Base-by-base conservation (phyloP, 2,329 filamentous ascomycete genomes). In the Fusarium staphyleae region DNA sequence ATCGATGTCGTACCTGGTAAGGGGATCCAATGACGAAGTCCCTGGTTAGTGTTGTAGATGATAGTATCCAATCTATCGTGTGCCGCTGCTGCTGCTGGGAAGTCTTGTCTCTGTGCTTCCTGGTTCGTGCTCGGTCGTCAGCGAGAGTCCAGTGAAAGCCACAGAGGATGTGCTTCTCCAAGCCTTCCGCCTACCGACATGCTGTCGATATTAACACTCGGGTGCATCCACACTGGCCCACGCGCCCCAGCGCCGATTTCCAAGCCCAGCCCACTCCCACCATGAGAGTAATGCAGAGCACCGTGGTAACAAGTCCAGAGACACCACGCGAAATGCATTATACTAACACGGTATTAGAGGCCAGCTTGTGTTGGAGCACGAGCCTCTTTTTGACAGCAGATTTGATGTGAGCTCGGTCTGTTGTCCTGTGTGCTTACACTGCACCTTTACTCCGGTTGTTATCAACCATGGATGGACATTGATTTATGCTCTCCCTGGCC, bases 41-140 rank as follows among this genome's bases (percentile, higher is more conserved):
- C 50, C 43, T 57, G 49, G 57, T 53, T 47, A 40, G 37, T 44
- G 44, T 55, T 62, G 56, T 65, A 55, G 49, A 63, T n/a, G n/a
- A n/a, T n/a, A n/a, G n/a, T 52, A 52, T 62, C 44, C 56, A 52
- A 47, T 42, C 46, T 33, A 52, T 47, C 28, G 44, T 40, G 39
- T 43, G 57, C 48, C 39, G 37, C 39, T 13, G 19, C 19, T 22
- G 37, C 39, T 13, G 19, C 19, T 22, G 24, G 40, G 33, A 24
- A 50, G 15, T 49, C 24, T 62, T 45, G 48, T 64, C 52, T 63
- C 48, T 59, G 35, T 48, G 45, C 37, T 43, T 50, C 33, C 34
- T 43, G 29, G 33, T 56, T 55, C 47, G 48, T 50, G 63, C 55
- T 66, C 43, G 58, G 53, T 47, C 42, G 49, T 55, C 43, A 51